Evolutionary conservation across 192 early-diverging fungal genomes (phyloP).

Genomic region (Geosiphon pyriformis): DNA sequence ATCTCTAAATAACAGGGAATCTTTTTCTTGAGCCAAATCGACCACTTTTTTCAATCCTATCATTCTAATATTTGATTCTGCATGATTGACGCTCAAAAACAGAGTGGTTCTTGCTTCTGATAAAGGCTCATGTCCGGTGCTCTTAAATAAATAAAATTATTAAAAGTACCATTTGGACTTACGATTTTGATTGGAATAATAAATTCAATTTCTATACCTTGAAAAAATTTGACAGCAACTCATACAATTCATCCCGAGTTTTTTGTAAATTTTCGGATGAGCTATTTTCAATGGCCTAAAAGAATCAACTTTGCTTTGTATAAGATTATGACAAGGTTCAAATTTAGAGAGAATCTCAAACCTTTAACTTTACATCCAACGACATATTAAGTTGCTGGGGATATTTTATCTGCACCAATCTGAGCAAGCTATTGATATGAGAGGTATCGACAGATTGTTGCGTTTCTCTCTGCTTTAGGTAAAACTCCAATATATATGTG

Average conservation of each 20-base stretch:
- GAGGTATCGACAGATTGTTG: conserved; percentile 20
- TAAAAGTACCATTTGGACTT: too few relatives aligned
- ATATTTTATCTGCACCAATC: conserved; percentile 38
- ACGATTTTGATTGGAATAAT: too few relatives aligned
- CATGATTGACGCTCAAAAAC: conserved; percentile 74
- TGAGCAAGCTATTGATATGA: conserved; percentile 26
- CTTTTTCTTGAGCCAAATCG: conserved; percentile 44
- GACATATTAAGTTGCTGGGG: conserved; percentile 39
- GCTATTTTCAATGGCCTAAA: too few relatives aligned
- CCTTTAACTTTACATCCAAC: conserved; percentile 36
- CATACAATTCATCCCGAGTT: conserved; percentile 40
- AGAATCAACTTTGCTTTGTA: conserved; percentile 20
- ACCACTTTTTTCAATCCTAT: conserved; percentile 62
- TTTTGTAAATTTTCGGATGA: too few relatives aligned
- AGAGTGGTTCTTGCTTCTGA: conserved; percentile 71
- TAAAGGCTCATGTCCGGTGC: conserved; percentile 53
- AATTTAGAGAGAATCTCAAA: neutral
- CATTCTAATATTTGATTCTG: conserved; percentile 62
- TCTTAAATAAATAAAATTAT: neutral
- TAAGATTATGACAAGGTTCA: neutral
- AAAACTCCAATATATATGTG: conserved; percentile 32
- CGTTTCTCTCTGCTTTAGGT: conserved; percentile 24
- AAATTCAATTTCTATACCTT: conserved; percentile 37
- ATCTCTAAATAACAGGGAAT: conserved; percentile 26
- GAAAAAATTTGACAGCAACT: conserved; percentile 50